These are phyloP conservation scores for Rhynchospora tenuis DNA, from an alignment of 176 grass and related monocot species.

Conservation along the genomic window DNA sequence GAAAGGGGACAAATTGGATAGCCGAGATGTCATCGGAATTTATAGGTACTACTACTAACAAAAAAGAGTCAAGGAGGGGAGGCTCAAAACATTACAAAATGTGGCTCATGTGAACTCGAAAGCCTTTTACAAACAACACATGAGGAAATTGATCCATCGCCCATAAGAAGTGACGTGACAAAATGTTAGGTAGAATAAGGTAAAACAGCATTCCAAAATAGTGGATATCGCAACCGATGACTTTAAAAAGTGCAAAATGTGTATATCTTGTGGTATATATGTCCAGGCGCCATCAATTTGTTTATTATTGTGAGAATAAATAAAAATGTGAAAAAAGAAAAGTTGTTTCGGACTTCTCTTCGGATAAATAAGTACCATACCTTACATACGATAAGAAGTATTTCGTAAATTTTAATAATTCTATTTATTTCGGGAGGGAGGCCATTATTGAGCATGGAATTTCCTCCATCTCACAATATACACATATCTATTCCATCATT, in stretches of 20 bases:
- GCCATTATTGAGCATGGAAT: too few relatives aligned
- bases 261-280: background rate
- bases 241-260: background rate
- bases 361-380: background rate
- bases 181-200: background rate
- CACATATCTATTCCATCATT: too few relatives aligned
- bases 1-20: background rate
- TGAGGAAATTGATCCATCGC: background rate
- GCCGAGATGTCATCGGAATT: background rate
- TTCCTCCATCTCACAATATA: too few relatives aligned
- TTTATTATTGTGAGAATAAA: background rate
- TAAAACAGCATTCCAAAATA: background rate
- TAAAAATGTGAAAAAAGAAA: background rate
- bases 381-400: background rate
- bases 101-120: background rate
- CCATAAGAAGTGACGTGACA: background rate
- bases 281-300: background rate
- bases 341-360: background rate
- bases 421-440: background rate
- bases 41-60: background rate
- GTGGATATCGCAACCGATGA: background rate
- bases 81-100: background rate
- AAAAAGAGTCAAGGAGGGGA: background rate
- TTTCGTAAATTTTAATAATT: background rate
- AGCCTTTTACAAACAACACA: background rate